Percentiles rank a stretch among this genome's conserved stretches.
Evolutionary conservation across 768 basidiomycete genomes (phyloP).

Genomic region (Leccinum olivaceopallidum): DNA sequence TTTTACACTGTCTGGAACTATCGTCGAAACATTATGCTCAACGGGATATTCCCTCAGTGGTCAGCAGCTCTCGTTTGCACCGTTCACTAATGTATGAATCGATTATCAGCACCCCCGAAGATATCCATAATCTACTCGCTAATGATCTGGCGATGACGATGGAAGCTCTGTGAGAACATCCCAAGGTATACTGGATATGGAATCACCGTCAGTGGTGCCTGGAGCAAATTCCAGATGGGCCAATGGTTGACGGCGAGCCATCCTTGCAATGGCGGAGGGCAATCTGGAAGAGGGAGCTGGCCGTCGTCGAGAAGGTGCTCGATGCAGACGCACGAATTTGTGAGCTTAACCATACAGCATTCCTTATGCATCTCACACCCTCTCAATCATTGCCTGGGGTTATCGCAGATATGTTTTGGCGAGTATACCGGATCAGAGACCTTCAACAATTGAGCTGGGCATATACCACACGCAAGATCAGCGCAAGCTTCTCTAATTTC

Average conservation of each 20-base stretch:
- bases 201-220: constrained; percentile 97
- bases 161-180: constrained; percentile 75
- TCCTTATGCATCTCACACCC: constrained; percentile 6
- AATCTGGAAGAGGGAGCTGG: constrained; percentile 85
- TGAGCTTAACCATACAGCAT: constrained; percentile 39
- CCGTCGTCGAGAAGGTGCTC: constrained; percentile 89
- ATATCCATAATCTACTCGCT: constrained; percentile 62
- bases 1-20: constrained; percentile 98
- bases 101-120: constrained; percentile 52
- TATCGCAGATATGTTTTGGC: constrained; percentile 87
- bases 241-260: constrained; percentile 45
- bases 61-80: constrained; percentile 31
- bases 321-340: constrained; percentile 92
- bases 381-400: constrained; percentile 88
- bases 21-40: constrained; percentile 73
- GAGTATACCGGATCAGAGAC: constrained; percentile 59
- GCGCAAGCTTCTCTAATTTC: constrained; percentile 94
- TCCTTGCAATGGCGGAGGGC: constrained; percentile 69
- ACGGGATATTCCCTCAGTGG: constrained; percentile 71
- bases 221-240: constrained; percentile 78
- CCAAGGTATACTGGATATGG: constrained; percentile 99
- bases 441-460: constrained; percentile 67
- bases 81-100: constrained; percentile 10
- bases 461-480: constrained; percentile 90
- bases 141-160: constrained; percentile 83